phyloP scores from a whole-genome alignment of 129 eudicot genomes.

The Lactuca sativa region DNA sequence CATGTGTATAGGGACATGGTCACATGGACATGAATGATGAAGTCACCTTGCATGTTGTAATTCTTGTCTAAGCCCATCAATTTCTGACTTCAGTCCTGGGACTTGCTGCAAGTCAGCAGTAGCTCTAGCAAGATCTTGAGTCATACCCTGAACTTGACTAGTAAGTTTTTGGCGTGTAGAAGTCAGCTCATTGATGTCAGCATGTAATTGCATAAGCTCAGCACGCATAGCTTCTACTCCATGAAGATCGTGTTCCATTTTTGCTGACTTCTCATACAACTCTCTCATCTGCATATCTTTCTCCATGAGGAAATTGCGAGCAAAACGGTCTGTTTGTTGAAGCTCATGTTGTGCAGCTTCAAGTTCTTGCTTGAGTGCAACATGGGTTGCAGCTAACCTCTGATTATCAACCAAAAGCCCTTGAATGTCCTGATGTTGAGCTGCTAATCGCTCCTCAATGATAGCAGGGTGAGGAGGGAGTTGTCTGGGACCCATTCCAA shows the following conservation, averaged over 20 bases:
- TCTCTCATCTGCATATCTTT: constrained; percentile 91
- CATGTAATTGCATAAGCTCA: constrained; percentile 68
- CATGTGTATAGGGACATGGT: background rate
- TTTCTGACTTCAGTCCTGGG: constrained; percentile 76
- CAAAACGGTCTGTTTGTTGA: constrained; percentile 64
- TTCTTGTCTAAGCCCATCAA: constrained; percentile 74
- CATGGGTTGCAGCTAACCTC: constrained; percentile 91
- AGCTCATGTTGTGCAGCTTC: constrained; percentile 79
- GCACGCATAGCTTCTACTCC: constrained; percentile 74
- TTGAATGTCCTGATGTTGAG: constrained; percentile 83
- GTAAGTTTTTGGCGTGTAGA: constrained; percentile 72
- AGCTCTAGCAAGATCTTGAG: constrained; percentile 76
- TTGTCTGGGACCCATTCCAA: constrained; percentile 66
- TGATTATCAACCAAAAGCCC: constrained; percentile 77
- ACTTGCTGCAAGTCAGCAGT: constrained; percentile 70
- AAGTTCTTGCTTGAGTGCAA: constrained; percentile 87
- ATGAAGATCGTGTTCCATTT: constrained; percentile 81
- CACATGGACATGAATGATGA: no score
- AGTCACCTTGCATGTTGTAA: constrained; percentile 70
- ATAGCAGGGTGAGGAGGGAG: constrained; percentile 87
- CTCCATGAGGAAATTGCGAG: constrained; percentile 58
- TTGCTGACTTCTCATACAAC: constrained; percentile 70
- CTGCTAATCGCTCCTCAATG: constrained; percentile 71
- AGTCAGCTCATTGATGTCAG: constrained; percentile 71
- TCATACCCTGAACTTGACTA: constrained; percentile 70